Evolutionary conservation across 345 rosid genomes (phyloP).

Genomic region (Sonneratia caseolaris): DNA sequence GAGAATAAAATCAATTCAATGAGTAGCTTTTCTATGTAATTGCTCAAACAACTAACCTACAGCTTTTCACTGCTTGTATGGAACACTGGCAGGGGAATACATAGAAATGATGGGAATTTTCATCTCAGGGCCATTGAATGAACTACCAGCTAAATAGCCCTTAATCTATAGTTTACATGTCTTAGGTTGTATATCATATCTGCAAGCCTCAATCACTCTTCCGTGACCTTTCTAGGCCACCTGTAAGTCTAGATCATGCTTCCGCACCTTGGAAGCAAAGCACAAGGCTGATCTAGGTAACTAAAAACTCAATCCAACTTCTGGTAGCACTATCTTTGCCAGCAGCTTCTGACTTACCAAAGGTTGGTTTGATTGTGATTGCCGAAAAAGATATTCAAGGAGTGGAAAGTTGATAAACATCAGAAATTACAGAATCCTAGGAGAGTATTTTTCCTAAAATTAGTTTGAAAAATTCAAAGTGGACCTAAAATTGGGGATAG

Average conservation of each 20-base stretch:
- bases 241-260: neutral
- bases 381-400: neutral
- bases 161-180: neutral
- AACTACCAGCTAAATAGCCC: neutral
- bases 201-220: neutral
- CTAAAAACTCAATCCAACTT: neutral
- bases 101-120: neutral
- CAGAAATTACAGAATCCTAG: neutral
- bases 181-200: neutral
- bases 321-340: neutral
- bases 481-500: neutral
- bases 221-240: neutral
- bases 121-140: neutral
- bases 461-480: neutral
- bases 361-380: neutral
- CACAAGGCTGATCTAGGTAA: neutral
- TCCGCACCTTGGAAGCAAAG: neutral
- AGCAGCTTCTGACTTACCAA: neutral
- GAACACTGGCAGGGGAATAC: neutral
- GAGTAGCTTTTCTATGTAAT: neutral
- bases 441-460: neutral
- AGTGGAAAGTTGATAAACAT: neutral
- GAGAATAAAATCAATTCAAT: no score
- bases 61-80: neutral
- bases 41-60: neutral